Evolutionary conservation across 495 filamentous ascomycete genomes (phyloP), one percentile per base, ranked within the genome.

Genomic region (Penicillium subrubescens): DNA sequence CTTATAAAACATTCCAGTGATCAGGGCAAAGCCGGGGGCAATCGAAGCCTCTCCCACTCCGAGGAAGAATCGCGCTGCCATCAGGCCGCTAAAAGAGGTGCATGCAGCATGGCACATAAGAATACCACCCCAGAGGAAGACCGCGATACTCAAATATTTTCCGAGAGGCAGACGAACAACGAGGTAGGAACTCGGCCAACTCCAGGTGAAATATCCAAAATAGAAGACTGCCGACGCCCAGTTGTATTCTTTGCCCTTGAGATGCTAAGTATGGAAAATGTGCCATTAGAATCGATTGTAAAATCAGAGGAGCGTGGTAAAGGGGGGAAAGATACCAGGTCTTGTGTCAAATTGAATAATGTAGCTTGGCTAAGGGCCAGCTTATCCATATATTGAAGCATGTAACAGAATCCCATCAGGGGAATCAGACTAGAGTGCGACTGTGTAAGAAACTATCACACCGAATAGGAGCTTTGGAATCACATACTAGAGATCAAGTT

Each of bases 351-450:
- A 23, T 82, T 80, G 74, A 86, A 84, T 25, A 83, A 67, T 11
- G 76, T 79, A 15, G 83, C 79, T 67, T 87, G 86, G 46, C 82
- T 85, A 1, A 87, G 71, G 4, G 84, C 83, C 11, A 84, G 76
- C 59, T 87, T 87, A 70, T 88, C 86, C 68, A 88, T 82, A 65
- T 82, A 86, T 59, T 86, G 83, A 37, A 88, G 69, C 72, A 77
- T 77, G 31, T 81, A 81, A 55, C 76, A 77, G 21, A 78, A 63
- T n/a, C 75, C 76, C 77, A 81, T 79, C 11, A 83, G 67, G 1
- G 84, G 85, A 62, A 88, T 83, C 6, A 62, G 31, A 27, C 29
- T 35, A 19, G 17, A 12, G 8, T 2, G 5, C 0, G 12, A n/a
- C 6, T 25, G n/a, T n/a, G 25, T 35, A 52, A 52, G 23, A 14